Evolutionary conservation across 73 alveolate species (phyloP).

Genomic region (Uronychia setigera): DNA sequence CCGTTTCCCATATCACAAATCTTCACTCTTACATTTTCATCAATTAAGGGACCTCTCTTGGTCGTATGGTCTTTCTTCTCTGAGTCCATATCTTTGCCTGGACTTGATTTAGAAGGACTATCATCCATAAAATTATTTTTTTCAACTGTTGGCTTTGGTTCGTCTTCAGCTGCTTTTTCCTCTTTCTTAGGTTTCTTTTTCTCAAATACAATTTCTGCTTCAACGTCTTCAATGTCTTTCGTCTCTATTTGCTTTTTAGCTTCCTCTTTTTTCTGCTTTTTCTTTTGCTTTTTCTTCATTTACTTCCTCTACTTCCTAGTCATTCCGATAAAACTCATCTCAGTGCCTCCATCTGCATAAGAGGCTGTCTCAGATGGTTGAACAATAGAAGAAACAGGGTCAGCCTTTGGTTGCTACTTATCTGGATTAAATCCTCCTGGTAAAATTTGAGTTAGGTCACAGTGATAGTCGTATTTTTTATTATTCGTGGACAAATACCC

Average conservation of each 20-base stretch:
- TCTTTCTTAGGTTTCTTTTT: neutral
- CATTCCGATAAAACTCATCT: neutral
- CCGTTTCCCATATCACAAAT: constrained; percentile 97
- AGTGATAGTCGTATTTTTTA: constrained; percentile 2
- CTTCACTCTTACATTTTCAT: constrained; percentile 68
- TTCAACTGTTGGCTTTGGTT: neutral
- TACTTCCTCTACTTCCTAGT: neutral
- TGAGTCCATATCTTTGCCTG: neutral
- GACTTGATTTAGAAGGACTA: neutral
- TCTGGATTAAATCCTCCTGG: neutral
- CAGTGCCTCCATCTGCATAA: neutral
- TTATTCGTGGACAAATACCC: constrained; percentile 61
- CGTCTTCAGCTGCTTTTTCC: neutral
- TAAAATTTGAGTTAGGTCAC: neutral
- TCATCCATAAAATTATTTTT: neutral
- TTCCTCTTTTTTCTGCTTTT: constrained; percentile 49
- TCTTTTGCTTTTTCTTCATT: constrained; percentile 22
- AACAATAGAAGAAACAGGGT: neutral
- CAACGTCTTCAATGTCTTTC: constrained; percentile 50
- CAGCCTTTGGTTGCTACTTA: neutral
- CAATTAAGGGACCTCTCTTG: constrained; percentile 63
- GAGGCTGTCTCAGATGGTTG: neutral
- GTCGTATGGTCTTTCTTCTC: constrained; percentile 9
- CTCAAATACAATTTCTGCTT: constrained; percentile 13
- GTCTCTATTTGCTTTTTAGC: constrained; percentile 54